Evolutionary conservation across 2,329 filamentous ascomycete genomes (phyloP).

Genomic region (Talaromyces amestolkiae): DNA sequence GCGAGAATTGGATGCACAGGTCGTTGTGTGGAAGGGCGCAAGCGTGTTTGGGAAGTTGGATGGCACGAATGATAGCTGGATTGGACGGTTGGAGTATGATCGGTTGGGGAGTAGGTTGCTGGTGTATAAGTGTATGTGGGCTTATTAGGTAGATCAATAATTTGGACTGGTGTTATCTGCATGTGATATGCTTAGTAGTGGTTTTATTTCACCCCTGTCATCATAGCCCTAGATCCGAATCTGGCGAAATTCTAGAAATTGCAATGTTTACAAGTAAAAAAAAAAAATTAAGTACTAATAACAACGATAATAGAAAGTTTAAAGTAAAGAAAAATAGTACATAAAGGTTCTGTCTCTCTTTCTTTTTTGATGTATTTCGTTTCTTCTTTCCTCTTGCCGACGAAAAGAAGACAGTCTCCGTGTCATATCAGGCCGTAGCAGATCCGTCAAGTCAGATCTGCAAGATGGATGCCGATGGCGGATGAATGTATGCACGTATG

Average conservation of each 20-base stretch:
- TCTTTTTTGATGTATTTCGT: neutral
- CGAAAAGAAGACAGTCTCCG: neutral
- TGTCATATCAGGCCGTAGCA: constrained; percentile 7
- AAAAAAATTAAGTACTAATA: constrained; percentile 4
- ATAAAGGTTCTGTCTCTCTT: constrained; percentile 4
- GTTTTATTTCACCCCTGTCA: neutral
- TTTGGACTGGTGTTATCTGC: neutral
- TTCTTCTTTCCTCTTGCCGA: neutral
- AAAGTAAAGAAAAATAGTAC: neutral
- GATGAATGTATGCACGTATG: neutral
- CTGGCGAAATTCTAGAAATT: neutral
- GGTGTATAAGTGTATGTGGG: constrained; percentile 74
- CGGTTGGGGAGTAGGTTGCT: constrained; percentile 75
- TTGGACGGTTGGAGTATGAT: constrained; percentile 83
- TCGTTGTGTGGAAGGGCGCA: constrained; percentile 97
- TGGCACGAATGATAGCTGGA: constrained; percentile 90
- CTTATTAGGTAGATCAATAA: constrained; percentile 43
- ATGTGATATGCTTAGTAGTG: constrained; percentile 1
- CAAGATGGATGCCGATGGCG: neutral
- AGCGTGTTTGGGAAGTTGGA: constrained; percentile 91
- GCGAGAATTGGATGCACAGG: constrained; percentile 91
- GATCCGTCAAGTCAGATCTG: neutral
- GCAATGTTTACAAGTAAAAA: neutral
- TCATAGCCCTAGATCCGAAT: neutral
- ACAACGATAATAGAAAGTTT: constrained; percentile 2